These are phyloP conservation scores for Fimicolochytrium jonesii DNA, from an alignment of 192 early-diverging fungal species.

Conservation along the genomic window DNA sequence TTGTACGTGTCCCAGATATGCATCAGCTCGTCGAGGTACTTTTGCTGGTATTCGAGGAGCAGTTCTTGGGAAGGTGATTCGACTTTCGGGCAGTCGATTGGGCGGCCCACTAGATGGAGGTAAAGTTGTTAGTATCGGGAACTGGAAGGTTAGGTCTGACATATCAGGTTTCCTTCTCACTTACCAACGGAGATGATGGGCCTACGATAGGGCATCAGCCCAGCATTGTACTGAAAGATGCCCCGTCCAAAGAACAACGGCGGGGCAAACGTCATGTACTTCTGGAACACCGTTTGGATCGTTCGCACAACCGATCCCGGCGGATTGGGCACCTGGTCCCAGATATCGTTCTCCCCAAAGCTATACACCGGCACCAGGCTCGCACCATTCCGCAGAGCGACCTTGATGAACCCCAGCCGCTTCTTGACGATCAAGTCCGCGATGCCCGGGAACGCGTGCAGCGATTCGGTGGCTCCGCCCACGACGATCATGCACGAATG, in stretches of 20 bases:
- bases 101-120: conserved; percentile 46
- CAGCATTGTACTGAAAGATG: conserved; percentile 76
- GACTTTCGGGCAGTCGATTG: conserved; percentile 57
- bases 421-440: conserved; percentile 72
- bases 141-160: too few relatives aligned
- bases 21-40: conserved; percentile 65
- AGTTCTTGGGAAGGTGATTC: conserved; percentile 62
- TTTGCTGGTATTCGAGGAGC: conserved; percentile 53
- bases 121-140: too few relatives aligned
- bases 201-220: conserved; percentile 45
- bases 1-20: conserved; percentile 65
- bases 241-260: conserved; percentile 80
- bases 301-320: conserved; percentile 58
- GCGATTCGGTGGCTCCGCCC: conserved; percentile 85
- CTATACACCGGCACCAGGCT: conserved; percentile 82
- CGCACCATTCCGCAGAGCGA: conserved; percentile 79
- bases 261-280: conserved; percentile 34
- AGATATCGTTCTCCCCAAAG: conserved; percentile 92
- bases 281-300: conserved; percentile 73
- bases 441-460: conserved; percentile 44
- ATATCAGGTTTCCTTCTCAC: too few relatives aligned
- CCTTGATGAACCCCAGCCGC: conserved; percentile 84
- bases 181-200: conserved; percentile 37
- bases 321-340: conserved; percentile 70
- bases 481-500: conserved; percentile 78